These are phyloP conservation scores for Solanum infundibuliforme DNA, from an alignment of 257 asterid species.

Conservation along the genomic window DNA sequence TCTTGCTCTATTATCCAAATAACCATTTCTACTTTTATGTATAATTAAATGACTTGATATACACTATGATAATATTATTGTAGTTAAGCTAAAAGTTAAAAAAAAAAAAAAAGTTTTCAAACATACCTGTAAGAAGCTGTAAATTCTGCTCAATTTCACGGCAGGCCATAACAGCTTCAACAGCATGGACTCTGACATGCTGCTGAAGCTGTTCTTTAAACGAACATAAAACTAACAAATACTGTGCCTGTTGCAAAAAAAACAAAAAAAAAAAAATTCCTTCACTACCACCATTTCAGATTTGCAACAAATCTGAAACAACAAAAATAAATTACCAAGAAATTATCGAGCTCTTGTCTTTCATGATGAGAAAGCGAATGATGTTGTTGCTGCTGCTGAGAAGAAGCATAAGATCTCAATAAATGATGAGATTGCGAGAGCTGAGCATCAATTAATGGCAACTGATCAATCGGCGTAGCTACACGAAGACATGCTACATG, in stretches of 20 bases:
- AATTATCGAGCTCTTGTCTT: constrained; percentile 76
- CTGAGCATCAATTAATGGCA: constrained; percentile 85
- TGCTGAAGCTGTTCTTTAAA: constrained; percentile 95
- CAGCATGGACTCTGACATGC: constrained; percentile 97
- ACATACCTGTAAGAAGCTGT: constrained; percentile 75
- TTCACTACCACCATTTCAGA: not conserved
- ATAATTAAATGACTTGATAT: not conserved
- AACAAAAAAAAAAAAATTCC: rapidly evolving
- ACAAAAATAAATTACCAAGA: constrained; percentile 35
- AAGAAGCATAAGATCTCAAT: constrained; percentile 51
- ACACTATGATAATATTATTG: not conserved
- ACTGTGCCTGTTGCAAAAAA: constrained; percentile 52
- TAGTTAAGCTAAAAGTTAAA: not conserved
- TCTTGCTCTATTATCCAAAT: not conserved
- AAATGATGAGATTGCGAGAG: constrained; percentile 65
- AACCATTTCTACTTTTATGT: not conserved
- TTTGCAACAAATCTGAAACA: not conserved
- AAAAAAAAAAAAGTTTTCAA: not conserved
- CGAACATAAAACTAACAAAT: constrained; percentile 76
- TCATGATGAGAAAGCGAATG: constrained; percentile 44
- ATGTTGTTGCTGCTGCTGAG: constrained; percentile 8
- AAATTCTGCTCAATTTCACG: constrained; percentile 86
- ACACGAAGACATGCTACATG: constrained; percentile 95
- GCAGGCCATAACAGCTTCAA: constrained; percentile 98
- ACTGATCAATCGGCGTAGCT: constrained; percentile 95